Evolutionary conservation across 441 rosid genomes (phyloP), one percentile per base, ranked within the genome.

Genomic region (Eruca vesicaria): DNA sequence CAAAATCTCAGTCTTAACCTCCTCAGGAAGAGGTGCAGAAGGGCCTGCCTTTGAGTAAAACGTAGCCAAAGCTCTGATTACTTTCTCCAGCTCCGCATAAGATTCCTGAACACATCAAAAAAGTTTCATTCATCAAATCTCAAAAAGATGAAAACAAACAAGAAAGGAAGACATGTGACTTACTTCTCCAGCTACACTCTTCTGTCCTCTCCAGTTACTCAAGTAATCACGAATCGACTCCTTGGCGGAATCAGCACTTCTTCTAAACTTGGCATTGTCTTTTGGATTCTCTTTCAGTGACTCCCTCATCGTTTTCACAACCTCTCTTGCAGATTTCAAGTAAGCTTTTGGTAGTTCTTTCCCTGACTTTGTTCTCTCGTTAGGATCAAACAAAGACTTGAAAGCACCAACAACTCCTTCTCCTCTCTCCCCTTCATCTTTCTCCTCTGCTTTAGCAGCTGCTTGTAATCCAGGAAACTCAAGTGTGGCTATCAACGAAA

Each of bases 1-100:
- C 78, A 88, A 80, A 61, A 90, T 89, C 56, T 86, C 80, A 6
- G 85, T 64, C 90, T 86, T 92, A 2, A 89, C 87, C 48, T 86
- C 90, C 31, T 83, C 90, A 12, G 98, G 89, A 29, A 92, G 87
- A 0, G 86, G 75, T n/a, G 97, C 97, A 41, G 99, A 90, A 26
- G 98, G 96, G 0, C 98, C 99, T 0, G 98, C 94, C 82, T 79
- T 89, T 0, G 97, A 88, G 83, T 92, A 94, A 86, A 94, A 94
- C 59, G 81, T 60, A 0, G 98, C 95, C 70, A 92, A 76, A 43
- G 88, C 79, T 79, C 93, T 38, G 29, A 92, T 84, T 33, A 87
- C 97, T 75, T 92, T 94, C 75, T 90, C 97, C 32, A 94, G 80
- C 81, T 83, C 89, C 9, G 69, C 77, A 16, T 92, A 89, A 0